phyloP scores from a whole-genome alignment of 2,329 filamentous ascomycete species.

The Venturia asperata region DNA sequence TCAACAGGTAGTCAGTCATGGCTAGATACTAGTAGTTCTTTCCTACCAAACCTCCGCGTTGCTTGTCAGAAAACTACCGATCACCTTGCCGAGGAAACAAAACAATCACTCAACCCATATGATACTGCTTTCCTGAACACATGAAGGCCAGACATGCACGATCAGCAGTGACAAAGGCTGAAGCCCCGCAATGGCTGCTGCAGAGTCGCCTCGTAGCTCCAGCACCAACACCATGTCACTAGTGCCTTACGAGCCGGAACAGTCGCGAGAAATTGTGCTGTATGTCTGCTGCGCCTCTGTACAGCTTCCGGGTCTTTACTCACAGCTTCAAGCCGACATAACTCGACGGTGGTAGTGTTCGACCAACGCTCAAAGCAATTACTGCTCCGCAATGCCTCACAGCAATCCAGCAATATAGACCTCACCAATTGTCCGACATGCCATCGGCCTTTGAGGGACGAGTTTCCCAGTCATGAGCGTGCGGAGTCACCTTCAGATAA shows the following conservation, averaged over 20 bases:
- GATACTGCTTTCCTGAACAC: background rate
- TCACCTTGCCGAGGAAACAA: background rate
- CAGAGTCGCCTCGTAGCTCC: background rate
- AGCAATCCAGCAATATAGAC: conserved; percentile 46
- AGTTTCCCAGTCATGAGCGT: conserved; percentile 30
- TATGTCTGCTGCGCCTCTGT: conserved; percentile 30
- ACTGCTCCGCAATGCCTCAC: conserved; percentile 62
- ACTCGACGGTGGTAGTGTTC: conserved; percentile 85
- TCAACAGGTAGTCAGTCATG: no score
- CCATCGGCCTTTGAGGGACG: conserved; percentile 60
- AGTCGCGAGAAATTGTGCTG: conserved; percentile 74
- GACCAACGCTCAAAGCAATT: conserved; percentile 80
- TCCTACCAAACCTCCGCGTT: background rate
- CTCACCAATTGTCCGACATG: conserved; percentile 80
- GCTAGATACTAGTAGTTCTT: no score
- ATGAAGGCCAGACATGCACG: background rate
- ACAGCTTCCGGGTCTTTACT: conserved; percentile 19
- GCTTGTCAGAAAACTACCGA: background rate
- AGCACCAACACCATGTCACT: conserved; percentile 51
- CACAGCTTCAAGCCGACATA: conserved; percentile 62
- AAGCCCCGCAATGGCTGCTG: conserved; percentile 2
- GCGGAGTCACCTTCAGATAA: conserved; percentile 24
- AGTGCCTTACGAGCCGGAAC: conserved; percentile 66
- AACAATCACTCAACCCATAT: background rate
- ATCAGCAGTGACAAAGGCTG: conserved; percentile 5